Percentiles rank a stretch among this genome's conserved stretches.
Evolutionary conservation across 2,329 filamentous ascomycete species (phyloP).

Genomic region (Cytospora mali): DNA sequence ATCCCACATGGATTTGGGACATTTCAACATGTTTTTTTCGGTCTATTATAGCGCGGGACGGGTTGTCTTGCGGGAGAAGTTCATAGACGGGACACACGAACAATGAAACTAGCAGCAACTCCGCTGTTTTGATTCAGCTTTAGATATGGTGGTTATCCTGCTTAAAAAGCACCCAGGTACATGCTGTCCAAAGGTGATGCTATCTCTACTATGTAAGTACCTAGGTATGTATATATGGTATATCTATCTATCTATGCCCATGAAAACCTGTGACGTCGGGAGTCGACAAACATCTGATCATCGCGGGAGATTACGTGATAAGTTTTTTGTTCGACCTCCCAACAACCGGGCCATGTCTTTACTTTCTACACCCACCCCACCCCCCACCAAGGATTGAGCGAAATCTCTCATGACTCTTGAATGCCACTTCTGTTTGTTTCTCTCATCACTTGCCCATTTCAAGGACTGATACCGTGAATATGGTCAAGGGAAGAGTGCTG

Average conservation of each 20-base stretch:
- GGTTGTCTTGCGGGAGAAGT: neutral
- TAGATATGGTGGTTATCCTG: no score
- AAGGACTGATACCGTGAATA: slow-evolving; percentile 32
- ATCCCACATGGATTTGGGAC: neutral
- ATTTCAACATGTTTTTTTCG: neutral
- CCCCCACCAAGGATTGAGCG: neutral
- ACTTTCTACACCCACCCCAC: slow-evolving; percentile 2
- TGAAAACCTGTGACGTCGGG: no score
- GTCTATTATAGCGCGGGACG: neutral
- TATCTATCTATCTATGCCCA: no score
- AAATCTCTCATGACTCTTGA: neutral
- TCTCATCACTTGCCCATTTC: no score
- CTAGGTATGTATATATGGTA: no score
- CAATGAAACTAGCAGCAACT: neutral
- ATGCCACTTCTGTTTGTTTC: neutral
- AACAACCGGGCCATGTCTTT: neutral
- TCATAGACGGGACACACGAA: neutral
- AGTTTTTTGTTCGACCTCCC: neutral
- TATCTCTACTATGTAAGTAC: no score
- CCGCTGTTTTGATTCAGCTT: no score
- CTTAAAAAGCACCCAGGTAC: no score
- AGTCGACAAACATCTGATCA: neutral
- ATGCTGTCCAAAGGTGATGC: no score
- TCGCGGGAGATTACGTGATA: slow-evolving; percentile 28
- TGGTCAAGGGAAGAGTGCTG: slow-evolving; percentile 60